A percentile compares a stretch with the other conserved stretches of the same genome.
Conservation (phyloP, 176 grass and related monocot genomes). For the Bonia amplexicaulis region DNA sequence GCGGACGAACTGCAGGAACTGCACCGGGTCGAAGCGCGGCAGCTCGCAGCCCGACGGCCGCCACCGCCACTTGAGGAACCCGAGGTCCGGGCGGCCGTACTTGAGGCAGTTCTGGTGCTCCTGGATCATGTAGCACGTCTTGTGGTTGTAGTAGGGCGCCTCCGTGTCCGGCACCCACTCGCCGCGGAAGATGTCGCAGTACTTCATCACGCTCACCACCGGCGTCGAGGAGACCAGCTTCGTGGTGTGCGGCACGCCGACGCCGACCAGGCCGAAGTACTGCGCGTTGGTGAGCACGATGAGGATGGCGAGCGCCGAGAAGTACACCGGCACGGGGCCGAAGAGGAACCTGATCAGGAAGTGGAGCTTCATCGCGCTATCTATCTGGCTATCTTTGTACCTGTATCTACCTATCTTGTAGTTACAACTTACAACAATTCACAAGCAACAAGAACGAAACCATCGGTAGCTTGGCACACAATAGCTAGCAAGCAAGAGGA, state of each 20-base stretch:
- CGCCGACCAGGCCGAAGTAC: constrained; percentile 53
- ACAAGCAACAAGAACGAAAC: neutral
- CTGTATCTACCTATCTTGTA: neutral
- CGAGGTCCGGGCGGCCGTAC: constrained; percentile 53
- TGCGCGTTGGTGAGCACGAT: constrained; percentile 59
- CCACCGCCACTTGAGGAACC: constrained; percentile 64
- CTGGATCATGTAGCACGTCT: constrained; percentile 60
- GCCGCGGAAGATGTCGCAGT: constrained; percentile 70
- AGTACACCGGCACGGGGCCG: constrained; percentile 54
- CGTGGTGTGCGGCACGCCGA: constrained; percentile 34
- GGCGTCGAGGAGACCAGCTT: constrained; percentile 39
- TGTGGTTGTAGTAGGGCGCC: constrained; percentile 65
- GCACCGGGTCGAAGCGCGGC: constrained; percentile 54
- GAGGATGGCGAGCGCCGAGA: constrained; percentile 60
- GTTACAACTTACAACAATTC: neutral
- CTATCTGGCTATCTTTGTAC: neutral
- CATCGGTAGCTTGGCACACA: neutral
- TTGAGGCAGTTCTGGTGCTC: constrained; percentile 82
- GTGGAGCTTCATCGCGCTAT: constrained; percentile 41
- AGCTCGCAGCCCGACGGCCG: constrained; percentile 52
- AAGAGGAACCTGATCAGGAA: constrained; percentile 29
- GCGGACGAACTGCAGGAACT: constrained; percentile 57
- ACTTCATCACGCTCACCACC: constrained; percentile 57
- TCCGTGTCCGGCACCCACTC: constrained; percentile 56
- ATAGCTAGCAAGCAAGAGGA: neutral